Base-by-base conservation (phyloP, 2,329 filamentous ascomycete genomes). In the Knoxdaviesia capensis region DNA sequence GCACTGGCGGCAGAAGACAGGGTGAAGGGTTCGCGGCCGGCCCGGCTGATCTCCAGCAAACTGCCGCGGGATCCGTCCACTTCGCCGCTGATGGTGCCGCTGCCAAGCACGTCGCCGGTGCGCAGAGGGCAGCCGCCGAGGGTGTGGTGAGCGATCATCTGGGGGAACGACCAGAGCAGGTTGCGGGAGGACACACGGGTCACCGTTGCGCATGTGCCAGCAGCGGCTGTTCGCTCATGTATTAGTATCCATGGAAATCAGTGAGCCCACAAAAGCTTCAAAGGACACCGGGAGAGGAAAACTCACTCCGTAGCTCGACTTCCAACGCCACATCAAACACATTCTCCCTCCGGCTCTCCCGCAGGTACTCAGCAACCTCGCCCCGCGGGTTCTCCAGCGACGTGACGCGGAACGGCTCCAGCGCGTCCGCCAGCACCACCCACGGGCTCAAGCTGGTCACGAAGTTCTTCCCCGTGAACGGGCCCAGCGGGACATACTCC, bases 71-170 rank as follows among this genome's bases (percentile, higher is more conserved):
- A 56, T 5, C 48, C 48, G 1, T 51, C 41, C 4, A 52, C 56
- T 4, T 60, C 55, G 4, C 65, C 64, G 49, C 63, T 66, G 39
- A 54, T 52, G 28, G 52, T 53, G 9, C 52, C 52, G 6, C 49
- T 80, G 3, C 80, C 80, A 5, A 86, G 58, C 37, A 86, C 56
- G 53, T 87, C 80, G 35, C 80, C 80, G 0, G 73, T 65, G 34
- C 71, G 67, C 60, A 86, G 66, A 1, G 72, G 71, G 57, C 80
- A 86, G 5, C 80, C 80, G 1, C 74, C 76, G 42, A 80, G 65
- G 1, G 76, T 75, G 55, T 86, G 80, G 55, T 86, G 80, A 1
- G 80, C 69, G 35, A 87, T 59, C 78, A 85, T 84, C 56, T 86
- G 81, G 2, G 77, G 68, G 58, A 83, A 86, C 0, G 78, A 83